Base-by-base conservation (phyloP, 1,139 yeast genomes). In the Zygosaccharomyces sapae region DNA sequence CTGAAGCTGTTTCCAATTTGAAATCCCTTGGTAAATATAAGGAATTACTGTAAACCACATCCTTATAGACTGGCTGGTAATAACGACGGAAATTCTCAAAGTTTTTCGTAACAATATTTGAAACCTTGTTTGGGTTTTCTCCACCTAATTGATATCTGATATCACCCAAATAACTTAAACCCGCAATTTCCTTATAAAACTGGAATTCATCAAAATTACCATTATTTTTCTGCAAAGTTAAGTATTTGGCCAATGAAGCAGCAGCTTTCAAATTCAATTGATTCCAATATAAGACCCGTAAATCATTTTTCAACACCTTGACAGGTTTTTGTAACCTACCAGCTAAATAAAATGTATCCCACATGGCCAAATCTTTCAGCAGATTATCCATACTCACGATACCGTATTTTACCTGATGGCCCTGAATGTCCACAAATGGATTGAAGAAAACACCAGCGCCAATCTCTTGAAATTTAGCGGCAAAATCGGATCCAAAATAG, bases 321-420 rank as follows among this genome's bases (percentile, higher is more conserved):
- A 92, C 95, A 0, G 99, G 99, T 62, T 92, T 92, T 59, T 92
- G 98, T 51, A 94, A 71, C 53, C 99, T 73, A 0, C 99, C 99
- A 0, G 97, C 95, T 33, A 92, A 65, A 59, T 92, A 92, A 56
- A 92, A 76, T 0, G 92, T 78, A 30, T 80, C 73, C 99, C 98
- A 92, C 52, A 84, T 81, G 29, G 79, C 72, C 33, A 92, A 70
- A 66, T 92, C 99, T 40, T 71, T 71, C 38, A 83, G 66, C 35
- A 88, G 68, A 4, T 75, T 74, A 33, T 78, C 76, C 51, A 78
- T 72, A 2, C 87, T 80, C 1, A 88, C 83, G 10, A 89, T 83
- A 4, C 99, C 99, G 63, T 92, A 92, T 63, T 92, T 92, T 43
- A 92, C 79, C 55, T 79, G 70, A 43, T 77, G 71, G 12, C 81